phyloP scores from a whole-genome alignment of 2,329 filamentous ascomycete species.

The Calonectria pseudoreteaudii region DNA sequence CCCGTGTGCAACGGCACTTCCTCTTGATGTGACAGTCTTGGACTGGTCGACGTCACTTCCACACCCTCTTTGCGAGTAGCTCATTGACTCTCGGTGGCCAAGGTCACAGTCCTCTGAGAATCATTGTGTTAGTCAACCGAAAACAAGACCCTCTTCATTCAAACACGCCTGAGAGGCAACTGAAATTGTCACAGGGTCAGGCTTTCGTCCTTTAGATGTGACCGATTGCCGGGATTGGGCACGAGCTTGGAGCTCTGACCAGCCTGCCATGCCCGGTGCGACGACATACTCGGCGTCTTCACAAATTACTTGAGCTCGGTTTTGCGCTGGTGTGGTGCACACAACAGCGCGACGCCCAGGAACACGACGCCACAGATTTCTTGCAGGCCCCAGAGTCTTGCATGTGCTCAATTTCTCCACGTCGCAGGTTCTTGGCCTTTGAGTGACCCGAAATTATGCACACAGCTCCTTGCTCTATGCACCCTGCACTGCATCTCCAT shows the following conservation, averaged over 20 bases:
- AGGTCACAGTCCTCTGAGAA: constrained; percentile 3
- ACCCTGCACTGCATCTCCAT: constrained; percentile 11
- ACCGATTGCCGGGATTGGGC: constrained; percentile 25
- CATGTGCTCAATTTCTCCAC: constrained; percentile 10
- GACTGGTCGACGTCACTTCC: constrained; percentile 15
- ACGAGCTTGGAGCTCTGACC: constrained; percentile 21
- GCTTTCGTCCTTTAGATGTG: neutral
- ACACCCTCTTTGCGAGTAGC: constrained; percentile 12
- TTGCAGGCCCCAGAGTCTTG: constrained; percentile 31
- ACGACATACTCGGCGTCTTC: constrained; percentile 27
- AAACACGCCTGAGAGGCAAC: neutral
- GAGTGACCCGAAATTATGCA: constrained; percentile 19
- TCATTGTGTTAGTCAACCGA: constrained; percentile 18
- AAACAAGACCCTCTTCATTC: neutral
- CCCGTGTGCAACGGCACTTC: constrained; percentile 16
- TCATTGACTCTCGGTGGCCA: neutral
- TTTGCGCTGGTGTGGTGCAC: constrained; percentile 22
- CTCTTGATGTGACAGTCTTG: constrained; percentile 16
- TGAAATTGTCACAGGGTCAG: constrained; percentile 1
- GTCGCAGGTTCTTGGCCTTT: constrained; percentile 10
- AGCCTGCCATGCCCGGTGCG: constrained; percentile 29
- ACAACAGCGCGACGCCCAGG: constrained; percentile 24
- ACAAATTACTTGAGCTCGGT: constrained; percentile 19
- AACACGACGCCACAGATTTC: constrained; percentile 29
- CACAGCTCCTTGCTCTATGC: constrained; percentile 13